Percentiles rank a stretch among this genome's conserved stretches.
Evolutionary conservation across 805 yeast species (phyloP).

Genomic region (Metschnikowia arizonensis): DNA sequence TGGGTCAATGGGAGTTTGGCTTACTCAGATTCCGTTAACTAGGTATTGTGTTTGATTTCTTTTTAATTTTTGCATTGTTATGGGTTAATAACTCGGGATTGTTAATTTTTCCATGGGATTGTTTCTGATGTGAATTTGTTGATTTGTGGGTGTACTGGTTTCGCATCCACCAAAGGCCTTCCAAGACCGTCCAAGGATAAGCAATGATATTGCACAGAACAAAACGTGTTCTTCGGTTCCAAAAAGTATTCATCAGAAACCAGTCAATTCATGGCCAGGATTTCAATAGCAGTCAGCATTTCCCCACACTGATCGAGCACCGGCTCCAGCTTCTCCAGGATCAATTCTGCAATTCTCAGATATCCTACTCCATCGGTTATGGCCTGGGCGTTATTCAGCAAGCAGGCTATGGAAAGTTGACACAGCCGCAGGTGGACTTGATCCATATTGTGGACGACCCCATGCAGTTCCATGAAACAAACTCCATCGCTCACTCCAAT

Average conservation of each 20-base stretch:
- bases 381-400: slow-evolving; percentile 93
- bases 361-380: slow-evolving; percentile 82
- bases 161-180: background rate
- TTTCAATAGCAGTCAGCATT: background rate
- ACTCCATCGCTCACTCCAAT: slow-evolving; percentile 58
- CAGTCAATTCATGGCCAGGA: background rate
- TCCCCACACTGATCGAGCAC: background rate
- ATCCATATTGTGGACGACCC: slow-evolving; percentile 78
- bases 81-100: no score
- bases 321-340: slow-evolving; percentile 9
- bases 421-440: slow-evolving; percentile 75
- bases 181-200: background rate
- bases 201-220: background rate
- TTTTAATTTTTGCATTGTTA: no score
- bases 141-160: slow-evolving; percentile 4
- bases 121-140: no score
- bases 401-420: slow-evolving; percentile 30
- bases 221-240: background rate
- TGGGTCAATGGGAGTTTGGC: no score
- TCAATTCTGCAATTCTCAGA: slow-evolving; percentile 47
- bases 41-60: no score
- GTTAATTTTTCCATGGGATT: no score
- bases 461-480: slow-evolving; percentile 69
- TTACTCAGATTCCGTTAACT: no score
- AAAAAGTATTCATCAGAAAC: background rate